Base-by-base conservation (phyloP, 768 basidiomycete genomes). In the Cyclocybe aegerita region DNA sequence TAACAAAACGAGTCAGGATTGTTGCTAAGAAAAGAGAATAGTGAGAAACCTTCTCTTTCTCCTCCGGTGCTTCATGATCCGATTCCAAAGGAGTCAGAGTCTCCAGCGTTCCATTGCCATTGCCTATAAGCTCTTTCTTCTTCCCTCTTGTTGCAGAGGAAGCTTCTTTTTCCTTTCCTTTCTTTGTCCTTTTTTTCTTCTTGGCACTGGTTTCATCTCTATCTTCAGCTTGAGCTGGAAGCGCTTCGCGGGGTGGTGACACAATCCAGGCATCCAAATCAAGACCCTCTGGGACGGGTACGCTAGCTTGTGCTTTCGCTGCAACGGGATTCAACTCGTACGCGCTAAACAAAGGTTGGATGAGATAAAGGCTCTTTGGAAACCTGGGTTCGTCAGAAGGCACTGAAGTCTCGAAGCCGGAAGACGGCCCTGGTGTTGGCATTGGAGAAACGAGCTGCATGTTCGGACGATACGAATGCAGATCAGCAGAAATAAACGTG, bases 261-360 rank as follows among this genome's bases (percentile, higher is more conserved):
- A 93, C 82, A 48, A 97, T 86, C 84, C 92, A 94, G 0, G 75
- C 69, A 54, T 97, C 91, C 4, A 98, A 77, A 67, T 98, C 85
- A 31, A 98, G 71, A 1, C 86, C 93, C 3, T 90, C 88, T 0
- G 97, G 97, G 2, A 91, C 58, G 4, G 81, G 79, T 0, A 98
- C 87, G 51, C 83, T 86, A 4, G 77, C 81, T 71, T 98, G 96
- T 3, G 96, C 96, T 48, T 73, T 72, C 1, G 70, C 55, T 6
- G 88, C 93, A 34, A 98, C 90, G 0, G 94, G 88, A 53, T 90
- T 93, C 14, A 99, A 81, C 53, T 92, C 88, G 59, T 95, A 85
- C 4, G 78, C 61, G 12, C 78, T 74, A 60, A 90, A 90, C 7
- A 99, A 71, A 0, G 93, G 92, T 36, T 80, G 76, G 39, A 98